Conservation (phyloP, 225 moss, liverwort and hornwort species). For the Neckera pumila region DNA sequence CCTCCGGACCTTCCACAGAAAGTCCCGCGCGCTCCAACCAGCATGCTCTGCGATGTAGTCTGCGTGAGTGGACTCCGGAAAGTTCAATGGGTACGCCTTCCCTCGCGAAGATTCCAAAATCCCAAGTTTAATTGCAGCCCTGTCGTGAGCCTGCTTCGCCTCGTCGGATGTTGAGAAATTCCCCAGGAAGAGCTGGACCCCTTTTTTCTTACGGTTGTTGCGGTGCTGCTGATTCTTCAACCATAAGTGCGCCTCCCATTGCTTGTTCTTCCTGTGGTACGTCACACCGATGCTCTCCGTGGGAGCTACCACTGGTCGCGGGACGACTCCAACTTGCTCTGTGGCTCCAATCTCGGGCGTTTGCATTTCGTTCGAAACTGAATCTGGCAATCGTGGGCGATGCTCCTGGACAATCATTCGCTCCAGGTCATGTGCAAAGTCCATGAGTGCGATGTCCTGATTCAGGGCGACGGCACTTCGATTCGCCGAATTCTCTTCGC, state of each 20-base stretch:
- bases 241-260: conserved; percentile 24
- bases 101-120: background rate
- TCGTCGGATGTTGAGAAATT: background rate
- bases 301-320: background rate
- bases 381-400: background rate
- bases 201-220: conserved; percentile 9
- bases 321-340: background rate
- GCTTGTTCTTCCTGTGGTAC: background rate
- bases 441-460: background rate
- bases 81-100: conserved; percentile 1
- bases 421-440: background rate
- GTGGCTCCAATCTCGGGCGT: background rate
- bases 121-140: conserved; percentile 1
- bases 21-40: background rate
- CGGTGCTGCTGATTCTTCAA: background rate
- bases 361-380: too few species aligned
- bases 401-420: background rate
- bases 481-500: background rate
- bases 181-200: conserved; percentile 10
- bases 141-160: conserved; percentile 16
- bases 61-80: background rate
- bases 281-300: conserved; percentile 8
- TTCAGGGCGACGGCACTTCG: background rate
- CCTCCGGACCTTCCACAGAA: conserved; percentile 14
- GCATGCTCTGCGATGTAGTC: background rate